These are phyloP conservation scores for Botrytis sinoallii DNA, from an alignment of 2,329 filamentous ascomycete species.

Conservation along the genomic window DNA sequence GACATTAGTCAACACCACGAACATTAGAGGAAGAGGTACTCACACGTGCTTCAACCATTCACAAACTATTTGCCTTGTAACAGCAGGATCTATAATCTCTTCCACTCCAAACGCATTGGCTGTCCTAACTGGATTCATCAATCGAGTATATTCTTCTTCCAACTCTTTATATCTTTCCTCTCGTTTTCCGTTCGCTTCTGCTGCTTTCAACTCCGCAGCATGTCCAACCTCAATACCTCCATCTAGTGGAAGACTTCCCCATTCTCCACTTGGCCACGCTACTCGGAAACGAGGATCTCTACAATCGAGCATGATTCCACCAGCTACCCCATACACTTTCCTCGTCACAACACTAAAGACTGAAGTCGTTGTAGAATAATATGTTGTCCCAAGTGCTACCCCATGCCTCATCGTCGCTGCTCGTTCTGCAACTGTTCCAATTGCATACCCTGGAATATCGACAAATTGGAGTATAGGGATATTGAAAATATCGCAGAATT, in stretches of 20 bases:
- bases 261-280: conserved; percentile 62
- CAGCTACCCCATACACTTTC: conserved; percentile 61
- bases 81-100: conserved; percentile 62
- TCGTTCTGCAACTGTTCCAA: conserved; percentile 61
- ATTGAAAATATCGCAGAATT: conserved; percentile 64
- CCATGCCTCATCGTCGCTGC: conserved; percentile 64
- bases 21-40: conserved; percentile 4
- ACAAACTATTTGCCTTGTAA: conserved; percentile 53
- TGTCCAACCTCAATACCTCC: conserved; percentile 65
- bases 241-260: conserved; percentile 60
- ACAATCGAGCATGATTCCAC: conserved; percentile 61
- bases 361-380: conserved; percentile 60
- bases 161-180: conserved; percentile 53
- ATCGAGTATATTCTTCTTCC: conserved; percentile 55
- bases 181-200: conserved; percentile 48
- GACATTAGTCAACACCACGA: neutral
- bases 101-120: conserved; percentile 62
- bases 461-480: conserved; percentile 62
- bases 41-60: conserved; percentile 55
- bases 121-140: conserved; percentile 64
- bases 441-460: conserved; percentile 60
- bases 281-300: conserved; percentile 59
- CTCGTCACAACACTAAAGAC: conserved; percentile 62
- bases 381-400: conserved; percentile 57
- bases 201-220: conserved; percentile 55